Percentiles rank a stretch among this genome's conserved stretches.
These are phyloP conservation scores for Pseudogymnoascus destructans DNA, from an alignment of 2,329 filamentous ascomycete species.

Conservation along the genomic window DNA sequence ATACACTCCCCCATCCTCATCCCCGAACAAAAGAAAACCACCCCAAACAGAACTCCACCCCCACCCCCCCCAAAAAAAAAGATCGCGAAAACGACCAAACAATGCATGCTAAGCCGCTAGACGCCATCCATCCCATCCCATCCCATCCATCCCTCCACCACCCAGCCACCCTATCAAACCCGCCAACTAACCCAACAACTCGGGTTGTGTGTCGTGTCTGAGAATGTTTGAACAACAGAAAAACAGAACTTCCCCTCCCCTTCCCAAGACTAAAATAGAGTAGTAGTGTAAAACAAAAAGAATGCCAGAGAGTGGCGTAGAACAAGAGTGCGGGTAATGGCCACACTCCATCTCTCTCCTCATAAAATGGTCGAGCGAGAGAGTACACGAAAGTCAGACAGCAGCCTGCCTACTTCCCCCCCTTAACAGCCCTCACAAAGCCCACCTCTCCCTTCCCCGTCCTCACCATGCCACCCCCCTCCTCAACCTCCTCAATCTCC, in stretches of 20 bases:
- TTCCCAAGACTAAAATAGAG: not conserved
- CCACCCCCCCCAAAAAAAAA: not conserved
- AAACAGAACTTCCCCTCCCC: not conserved
- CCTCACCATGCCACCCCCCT: conserved; percentile 26
- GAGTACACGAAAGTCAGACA: not conserved
- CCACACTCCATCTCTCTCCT: not conserved
- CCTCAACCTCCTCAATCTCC: conserved; percentile 51
- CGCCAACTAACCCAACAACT: too few species aligned
- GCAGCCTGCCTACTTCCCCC: not conserved
- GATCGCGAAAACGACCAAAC: not conserved
- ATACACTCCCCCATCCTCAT: not conserved
- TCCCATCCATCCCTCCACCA: not conserved
- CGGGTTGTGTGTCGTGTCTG: too few species aligned
- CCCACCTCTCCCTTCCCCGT: conserved; percentile 15
- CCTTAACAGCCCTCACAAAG: not conserved
- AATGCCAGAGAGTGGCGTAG: not conserved
- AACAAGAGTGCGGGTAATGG: not conserved
- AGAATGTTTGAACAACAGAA: not conserved
- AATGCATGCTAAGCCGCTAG: not conserved
- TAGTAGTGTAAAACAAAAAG: not conserved
- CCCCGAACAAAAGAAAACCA: not conserved
- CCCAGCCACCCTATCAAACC: not conserved
- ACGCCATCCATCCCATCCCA: not conserved
- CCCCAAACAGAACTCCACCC: too few species aligned
- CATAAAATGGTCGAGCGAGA: not conserved